Percentiles rank a stretch among this genome's conserved stretches.
Evolutionary conservation across 306 rosid genomes (phyloP).

Genomic region (Gastrolobium bilobum): DNA sequence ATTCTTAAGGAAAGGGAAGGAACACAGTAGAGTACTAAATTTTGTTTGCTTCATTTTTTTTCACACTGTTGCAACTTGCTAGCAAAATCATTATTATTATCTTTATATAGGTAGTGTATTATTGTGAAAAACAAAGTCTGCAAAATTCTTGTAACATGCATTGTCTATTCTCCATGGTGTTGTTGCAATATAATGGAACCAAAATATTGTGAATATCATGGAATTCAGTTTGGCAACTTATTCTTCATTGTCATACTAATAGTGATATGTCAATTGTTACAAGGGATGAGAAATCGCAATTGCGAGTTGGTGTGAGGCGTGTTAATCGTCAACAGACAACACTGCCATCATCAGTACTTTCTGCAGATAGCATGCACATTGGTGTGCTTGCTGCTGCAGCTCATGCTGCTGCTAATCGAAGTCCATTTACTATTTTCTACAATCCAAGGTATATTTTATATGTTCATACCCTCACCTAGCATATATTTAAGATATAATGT

Average conservation of each 20-base stretch:
- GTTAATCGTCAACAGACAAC: conserved; percentile 94
- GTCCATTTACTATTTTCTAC: conserved; percentile 92
- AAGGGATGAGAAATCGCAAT: conserved; percentile 94
- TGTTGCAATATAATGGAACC: neutral
- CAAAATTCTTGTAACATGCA: neutral
- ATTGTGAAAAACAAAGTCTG: neutral
- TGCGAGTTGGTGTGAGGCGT: conserved; percentile 91
- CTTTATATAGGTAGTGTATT: neutral
- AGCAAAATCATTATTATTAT: neutral
- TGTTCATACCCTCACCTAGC: neutral
- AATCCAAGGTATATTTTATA: conserved; percentile 79
- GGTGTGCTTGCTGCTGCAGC: conserved; percentile 99
- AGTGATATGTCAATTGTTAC: conserved; percentile 22
- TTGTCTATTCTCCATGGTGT: neutral
- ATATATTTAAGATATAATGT: neutral
- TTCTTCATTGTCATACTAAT: conserved; percentile 30
- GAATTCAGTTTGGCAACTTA: neutral
- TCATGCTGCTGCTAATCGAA: conserved; percentile 91
- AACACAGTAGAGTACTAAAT: neutral
- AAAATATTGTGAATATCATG: neutral
- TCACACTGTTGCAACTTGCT: neutral
- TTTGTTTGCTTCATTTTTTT: conserved; percentile 22
- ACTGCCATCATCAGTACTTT: conserved; percentile 91
- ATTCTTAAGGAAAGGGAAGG: conserved; percentile 5
- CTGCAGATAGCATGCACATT: conserved; percentile 99